These are phyloP conservation scores for Monilinia laxa DNA, from an alignment of 2,329 filamentous ascomycete species.

Conservation along the genomic window DNA sequence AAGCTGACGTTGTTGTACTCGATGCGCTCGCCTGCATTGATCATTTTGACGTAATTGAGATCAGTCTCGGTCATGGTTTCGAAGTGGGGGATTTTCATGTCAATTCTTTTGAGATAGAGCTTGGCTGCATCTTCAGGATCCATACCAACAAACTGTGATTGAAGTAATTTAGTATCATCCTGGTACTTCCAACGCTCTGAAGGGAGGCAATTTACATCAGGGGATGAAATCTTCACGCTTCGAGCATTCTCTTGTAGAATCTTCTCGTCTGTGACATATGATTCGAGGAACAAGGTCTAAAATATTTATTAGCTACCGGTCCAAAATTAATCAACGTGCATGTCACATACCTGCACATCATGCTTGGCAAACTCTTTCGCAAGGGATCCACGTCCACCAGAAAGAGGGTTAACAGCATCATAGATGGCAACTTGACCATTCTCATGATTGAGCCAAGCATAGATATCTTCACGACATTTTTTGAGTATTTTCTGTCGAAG, in stretches of 20 bases:
- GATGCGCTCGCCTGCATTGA: slow-evolving; percentile 90
- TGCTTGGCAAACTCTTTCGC: slow-evolving; percentile 98
- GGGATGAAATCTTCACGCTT: slow-evolving; percentile 96
- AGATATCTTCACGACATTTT: slow-evolving; percentile 95
- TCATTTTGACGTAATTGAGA: slow-evolving; percentile 98
- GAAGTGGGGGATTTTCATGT: slow-evolving; percentile 89
- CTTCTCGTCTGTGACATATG: slow-evolving; percentile 85
- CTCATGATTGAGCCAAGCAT: slow-evolving; percentile 92
- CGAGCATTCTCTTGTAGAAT: slow-evolving; percentile 97
- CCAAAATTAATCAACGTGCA: slow-evolving; percentile 25
- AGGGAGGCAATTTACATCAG: slow-evolving; percentile 62
- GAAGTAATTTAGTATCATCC: slow-evolving; percentile 24
- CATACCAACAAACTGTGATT: slow-evolving; percentile 79
- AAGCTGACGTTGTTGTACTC: slow-evolving; percentile 97
- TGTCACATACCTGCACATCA: slow-evolving; percentile 70
- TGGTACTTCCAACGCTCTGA: slow-evolving; percentile 16
- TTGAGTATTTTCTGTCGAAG: slow-evolving; percentile 96
- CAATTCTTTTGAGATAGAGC: slow-evolving; percentile 86
- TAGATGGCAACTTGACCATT: slow-evolving; percentile 99
- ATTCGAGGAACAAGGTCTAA: slow-evolving; percentile 94
- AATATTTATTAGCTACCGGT: slow-evolving; percentile 25
- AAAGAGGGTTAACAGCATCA: slow-evolving; percentile 92
- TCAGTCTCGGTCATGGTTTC: slow-evolving; percentile 95
- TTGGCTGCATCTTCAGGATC: slow-evolving; percentile 87
- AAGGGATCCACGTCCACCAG: slow-evolving; percentile 75